Base-by-base conservation (phyloP, 345 rosid genomes). In the Citrus unshiu region DNA sequence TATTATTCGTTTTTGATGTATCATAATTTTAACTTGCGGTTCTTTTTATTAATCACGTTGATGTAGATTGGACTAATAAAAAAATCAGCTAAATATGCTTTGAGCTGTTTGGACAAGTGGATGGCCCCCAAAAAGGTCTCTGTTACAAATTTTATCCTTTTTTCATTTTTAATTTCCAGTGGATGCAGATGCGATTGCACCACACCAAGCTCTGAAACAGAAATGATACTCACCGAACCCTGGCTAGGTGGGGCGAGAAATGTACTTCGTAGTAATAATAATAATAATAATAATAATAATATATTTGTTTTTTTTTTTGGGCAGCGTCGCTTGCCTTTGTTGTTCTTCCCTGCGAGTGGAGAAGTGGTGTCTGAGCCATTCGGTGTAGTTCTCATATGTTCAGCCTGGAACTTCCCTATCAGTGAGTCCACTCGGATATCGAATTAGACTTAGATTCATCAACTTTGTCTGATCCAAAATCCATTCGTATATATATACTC, bases 371-470 rank as follows among this genome's bases (percentile, higher is more conserved):
- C 95, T 0, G 97, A 93, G 80, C 99, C 99, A 21, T 85, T 86
- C 30, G 99, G 99, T 13, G 90, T 88, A 4, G 98, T 91, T 78
- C 94, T 93, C 67, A 84, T 93, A 80, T 63, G 89, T 59, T 83
- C 90, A 54, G 74, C 97, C 61, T 95, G 99, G 99, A 95, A 95
- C 80, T 93, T 92, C 84, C 99, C 99, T 5, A 81, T 93, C 24
- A 35, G 99, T 95, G 81, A 90, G 93, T 86, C 21, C 59, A 70
- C 7, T 63, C 80, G 51, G 70, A 62, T 69, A 14, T 32, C 18
- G 51, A 46, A 1, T 46, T 46, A 46, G 51, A 46, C 51, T 46
- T 46, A 3, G 51, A 2, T 46, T 46, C 51, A 46, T 13, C 14
- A 46, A 46, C 51, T 13, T 46, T 13, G 51, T 46, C 51, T 46